phyloP scores from a whole-genome alignment of 2,329 filamentous ascomycete genomes.

The Aspergillus brunneoviolaceus region DNA sequence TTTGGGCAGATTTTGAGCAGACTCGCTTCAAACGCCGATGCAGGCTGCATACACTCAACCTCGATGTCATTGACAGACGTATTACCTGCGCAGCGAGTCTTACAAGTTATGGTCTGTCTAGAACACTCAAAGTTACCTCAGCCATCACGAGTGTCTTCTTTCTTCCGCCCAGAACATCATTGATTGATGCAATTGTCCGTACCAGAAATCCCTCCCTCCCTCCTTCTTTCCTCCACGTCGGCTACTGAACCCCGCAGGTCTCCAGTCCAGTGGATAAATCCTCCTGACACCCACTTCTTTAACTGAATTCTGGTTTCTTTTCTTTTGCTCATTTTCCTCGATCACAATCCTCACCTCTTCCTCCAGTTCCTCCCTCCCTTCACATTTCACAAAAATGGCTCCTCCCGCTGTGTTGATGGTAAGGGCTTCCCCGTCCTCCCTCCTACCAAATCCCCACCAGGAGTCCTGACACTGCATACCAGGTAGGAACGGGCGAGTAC shows the following conservation, averaged over 20 bases:
- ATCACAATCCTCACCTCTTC: neutral
- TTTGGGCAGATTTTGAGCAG: neutral
- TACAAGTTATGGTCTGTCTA: neutral
- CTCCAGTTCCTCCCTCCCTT: neutral
- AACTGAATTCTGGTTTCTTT: neutral
- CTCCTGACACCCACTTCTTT: neutral
- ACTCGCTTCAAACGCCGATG: constrained; percentile 3
- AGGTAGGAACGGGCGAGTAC: constrained; percentile 93
- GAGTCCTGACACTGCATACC: constrained; percentile 7
- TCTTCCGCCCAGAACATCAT: neutral
- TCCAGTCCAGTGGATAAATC: neutral
- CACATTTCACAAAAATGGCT: constrained; percentile 44
- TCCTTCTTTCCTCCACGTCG: neutral
- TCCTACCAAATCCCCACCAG: constrained; percentile 6
- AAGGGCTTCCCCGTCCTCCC: constrained; percentile 29
- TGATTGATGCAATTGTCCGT: neutral
- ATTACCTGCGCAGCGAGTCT: neutral
- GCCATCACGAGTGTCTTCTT: neutral
- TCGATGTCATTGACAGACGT: neutral
- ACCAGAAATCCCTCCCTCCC: neutral
- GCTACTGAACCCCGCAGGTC: neutral
- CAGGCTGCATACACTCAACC: neutral
- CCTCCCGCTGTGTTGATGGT: constrained; percentile 70
- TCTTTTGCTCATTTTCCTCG: neutral
- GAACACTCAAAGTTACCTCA: neutral